Conservation (phyloP, 2,329 filamentous ascomycete genomes). For the Cercospora sesami region DNA sequence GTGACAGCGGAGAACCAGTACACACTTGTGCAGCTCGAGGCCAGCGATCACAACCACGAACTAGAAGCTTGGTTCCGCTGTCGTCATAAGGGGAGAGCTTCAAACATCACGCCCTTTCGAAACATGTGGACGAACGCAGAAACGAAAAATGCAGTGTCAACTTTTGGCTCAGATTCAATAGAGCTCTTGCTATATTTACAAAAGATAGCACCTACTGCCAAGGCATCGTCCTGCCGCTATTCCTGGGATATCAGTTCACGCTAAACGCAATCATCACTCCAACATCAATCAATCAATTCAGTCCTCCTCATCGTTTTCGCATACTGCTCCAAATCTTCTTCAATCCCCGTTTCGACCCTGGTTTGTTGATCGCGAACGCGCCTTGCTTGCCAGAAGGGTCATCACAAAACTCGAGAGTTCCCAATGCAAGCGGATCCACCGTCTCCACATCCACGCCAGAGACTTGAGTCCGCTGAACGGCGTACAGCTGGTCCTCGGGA, state of each 20-base stretch:
- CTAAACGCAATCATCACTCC: not conserved
- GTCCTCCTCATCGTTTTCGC: slow-evolving; percentile 20
- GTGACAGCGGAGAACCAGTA: not conserved
- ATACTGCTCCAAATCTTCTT: slow-evolving; percentile 33
- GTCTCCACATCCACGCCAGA: slow-evolving; percentile 29
- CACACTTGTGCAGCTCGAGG: not conserved
- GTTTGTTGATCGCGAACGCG: slow-evolving; percentile 44
- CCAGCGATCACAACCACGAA: not conserved
- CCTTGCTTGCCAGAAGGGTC: slow-evolving; percentile 43
- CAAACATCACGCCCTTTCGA: not conserved
- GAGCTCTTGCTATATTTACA: not conserved
- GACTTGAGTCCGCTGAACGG: slow-evolving; percentile 40
- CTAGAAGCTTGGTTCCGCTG: not conserved
- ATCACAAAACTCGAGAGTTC: slow-evolving; percentile 49
- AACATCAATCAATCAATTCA: not conserved
- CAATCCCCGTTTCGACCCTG: slow-evolving; percentile 25
- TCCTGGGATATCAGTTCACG: slow-evolving; percentile 5
- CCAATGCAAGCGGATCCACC: slow-evolving; percentile 57
- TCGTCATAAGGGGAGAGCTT: not conserved
- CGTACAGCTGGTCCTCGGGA: slow-evolving; percentile 70
- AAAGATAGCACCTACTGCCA: not conserved
- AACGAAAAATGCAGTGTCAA: not conserved
- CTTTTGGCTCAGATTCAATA: not conserved
- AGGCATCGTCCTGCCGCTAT: not conserved
- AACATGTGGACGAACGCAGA: not conserved